Evolutionary conservation across 805 yeast genomes (phyloP), one percentile per base, ranked within the genome.

Genomic region (Lachancea dasiensis): DNA sequence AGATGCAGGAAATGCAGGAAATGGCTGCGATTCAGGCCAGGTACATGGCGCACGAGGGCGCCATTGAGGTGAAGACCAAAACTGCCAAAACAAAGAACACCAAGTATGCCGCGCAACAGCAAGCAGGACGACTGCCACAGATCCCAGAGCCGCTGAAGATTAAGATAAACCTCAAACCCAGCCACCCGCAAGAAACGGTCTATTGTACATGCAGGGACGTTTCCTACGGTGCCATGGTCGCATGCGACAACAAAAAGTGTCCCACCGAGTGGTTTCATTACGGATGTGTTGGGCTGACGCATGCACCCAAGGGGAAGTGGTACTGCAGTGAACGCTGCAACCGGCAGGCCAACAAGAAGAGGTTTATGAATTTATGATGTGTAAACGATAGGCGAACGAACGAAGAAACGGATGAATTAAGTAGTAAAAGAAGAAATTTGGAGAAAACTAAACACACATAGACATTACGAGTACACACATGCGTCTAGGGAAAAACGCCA

Each of bases 171-270:
- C 27, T 16, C 2, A 13, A 17, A 20, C 34, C 25, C 22, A 37
- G 34, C 29, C 33, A 38, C 15, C 33, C 32, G 11, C 24, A 36
- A 21, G 43, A 43, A 20, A 43, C 46, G 21, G 34, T 50, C 1
- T 77, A 72, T 47, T 77, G 82, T 45, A 36, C 63, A 10, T 77
- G 83, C 43, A 55, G 64, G 4, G 59, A 62, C 4, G 64, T 61
- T 1, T 67, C 75, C 5, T 61, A 52, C 39, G 97, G 97, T 1
- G 75, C 74, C 36, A 90, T 90, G 97, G 73, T 90, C 45, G 95
- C 90, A 0, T 90, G 97, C 60, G 97, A 89, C 56, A 77, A 85
- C 49, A 69, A 69, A 3, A 70, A 74, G 25, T 89, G 97, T 61
- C 66, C 74, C 42, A 69, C 61, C 25, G 86, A 79, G 52, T 83